Conservation (phyloP, 176 grass and related monocot genomes). For the Zea luxurians region DNA sequence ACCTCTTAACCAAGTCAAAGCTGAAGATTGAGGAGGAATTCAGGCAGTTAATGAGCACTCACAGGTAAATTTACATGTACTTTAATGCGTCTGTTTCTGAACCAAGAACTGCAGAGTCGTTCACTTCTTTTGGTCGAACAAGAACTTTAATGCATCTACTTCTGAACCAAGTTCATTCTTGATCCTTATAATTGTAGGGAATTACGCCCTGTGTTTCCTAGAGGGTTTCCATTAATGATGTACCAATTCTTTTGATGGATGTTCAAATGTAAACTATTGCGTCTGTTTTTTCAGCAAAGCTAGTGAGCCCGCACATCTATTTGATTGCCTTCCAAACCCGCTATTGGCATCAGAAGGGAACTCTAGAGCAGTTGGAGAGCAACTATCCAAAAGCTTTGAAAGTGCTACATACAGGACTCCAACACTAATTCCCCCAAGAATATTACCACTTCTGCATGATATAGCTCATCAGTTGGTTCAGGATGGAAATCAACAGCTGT, state of each 20-base stretch:
- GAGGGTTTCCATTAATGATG: background rate
- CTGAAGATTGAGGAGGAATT: constrained; percentile 77
- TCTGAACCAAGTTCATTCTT: constrained; percentile 4
- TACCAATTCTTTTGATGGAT: background rate
- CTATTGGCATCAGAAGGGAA: constrained; percentile 36
- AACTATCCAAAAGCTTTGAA: constrained; percentile 55
- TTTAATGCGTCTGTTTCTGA: background rate
- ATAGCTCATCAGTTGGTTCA: constrained; percentile 72
- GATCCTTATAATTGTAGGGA: background rate
- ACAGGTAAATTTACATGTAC: constrained; percentile 50
- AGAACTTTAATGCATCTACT: background rate
- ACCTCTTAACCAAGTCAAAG: constrained; percentile 55
- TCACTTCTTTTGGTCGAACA: background rate
- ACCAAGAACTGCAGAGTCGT: background rate
- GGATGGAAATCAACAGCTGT: constrained; percentile 52
- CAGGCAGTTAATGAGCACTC: constrained; percentile 53
- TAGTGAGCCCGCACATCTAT: constrained; percentile 63
- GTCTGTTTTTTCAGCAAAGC: constrained; percentile 70
- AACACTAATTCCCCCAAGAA: constrained; percentile 54
- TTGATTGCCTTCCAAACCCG: constrained; percentile 55
- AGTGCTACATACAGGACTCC: constrained; percentile 50
- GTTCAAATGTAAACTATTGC: constrained; percentile 2
- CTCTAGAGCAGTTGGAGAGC: constrained; percentile 31
- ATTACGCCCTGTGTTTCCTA: background rate
- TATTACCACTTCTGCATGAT: constrained; percentile 61